Conservation (phyloP, 495 filamentous ascomycete genomes). For the Bathelium albidoporum region DNA sequence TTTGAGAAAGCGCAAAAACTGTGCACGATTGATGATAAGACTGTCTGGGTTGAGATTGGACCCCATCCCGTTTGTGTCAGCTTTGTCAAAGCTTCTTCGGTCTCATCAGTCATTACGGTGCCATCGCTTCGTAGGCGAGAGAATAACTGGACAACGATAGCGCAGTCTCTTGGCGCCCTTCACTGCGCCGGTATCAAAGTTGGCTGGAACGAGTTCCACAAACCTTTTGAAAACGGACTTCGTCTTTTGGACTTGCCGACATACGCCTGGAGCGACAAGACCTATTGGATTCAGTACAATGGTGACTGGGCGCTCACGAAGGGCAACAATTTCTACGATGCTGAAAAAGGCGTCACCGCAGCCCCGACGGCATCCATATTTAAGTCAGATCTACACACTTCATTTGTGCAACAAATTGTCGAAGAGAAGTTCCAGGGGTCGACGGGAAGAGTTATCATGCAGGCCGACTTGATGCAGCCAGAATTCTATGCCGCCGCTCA, state of each 20-base stretch:
- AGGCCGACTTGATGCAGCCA: not conserved
- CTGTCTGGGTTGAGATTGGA: constrained; percentile 36
- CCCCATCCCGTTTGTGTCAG: constrained; percentile 29
- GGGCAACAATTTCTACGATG: constrained; percentile 12
- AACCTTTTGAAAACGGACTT: constrained; percentile 3
- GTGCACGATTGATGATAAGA: constrained; percentile 17
- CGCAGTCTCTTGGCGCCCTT: constrained; percentile 4
- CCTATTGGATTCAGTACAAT: constrained; percentile 38
- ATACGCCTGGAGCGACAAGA: constrained; percentile 28
- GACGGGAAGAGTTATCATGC: not conserved
- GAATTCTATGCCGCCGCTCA: constrained; percentile 10
- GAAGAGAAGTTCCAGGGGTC: not conserved
- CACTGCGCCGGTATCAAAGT: constrained; percentile 9
- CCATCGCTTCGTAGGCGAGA: constrained; percentile 10
- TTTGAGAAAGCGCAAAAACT: constrained; percentile 27
- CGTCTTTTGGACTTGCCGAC: constrained; percentile 7
- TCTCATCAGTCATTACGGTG: constrained; percentile 1
- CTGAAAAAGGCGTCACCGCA: not conserved
- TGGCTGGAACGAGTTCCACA: constrained; percentile 11
- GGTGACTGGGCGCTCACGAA: constrained; percentile 32
- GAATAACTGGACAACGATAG: constrained; percentile 8
- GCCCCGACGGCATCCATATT: not conserved
- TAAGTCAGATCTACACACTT: not conserved
- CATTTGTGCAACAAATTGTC: not conserved
- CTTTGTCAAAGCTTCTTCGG: constrained; percentile 19